Evolutionary conservation across 2,329 filamentous ascomycete species (phyloP).

Genomic region (Aspergillus pseudoviridinutans): DNA sequence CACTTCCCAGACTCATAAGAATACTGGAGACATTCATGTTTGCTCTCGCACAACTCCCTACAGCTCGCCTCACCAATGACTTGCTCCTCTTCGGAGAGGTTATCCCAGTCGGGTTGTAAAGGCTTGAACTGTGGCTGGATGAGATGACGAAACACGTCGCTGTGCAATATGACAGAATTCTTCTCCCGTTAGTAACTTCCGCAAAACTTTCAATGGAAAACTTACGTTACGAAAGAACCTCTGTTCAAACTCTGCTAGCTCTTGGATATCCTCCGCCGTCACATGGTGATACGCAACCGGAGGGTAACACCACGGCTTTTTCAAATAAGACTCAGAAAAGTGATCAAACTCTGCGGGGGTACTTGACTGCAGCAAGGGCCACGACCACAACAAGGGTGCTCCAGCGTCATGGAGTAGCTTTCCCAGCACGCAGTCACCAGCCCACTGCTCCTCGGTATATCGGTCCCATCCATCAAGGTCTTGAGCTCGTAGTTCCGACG

Average conservation of each 20-base stretch:
- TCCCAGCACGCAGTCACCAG: conserved; percentile 47
- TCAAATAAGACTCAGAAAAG: conserved; percentile 33
- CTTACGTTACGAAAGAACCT: conserved; percentile 55
- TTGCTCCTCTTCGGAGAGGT: conserved; percentile 10
- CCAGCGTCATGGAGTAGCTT: conserved; percentile 42
- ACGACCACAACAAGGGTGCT: conserved; percentile 41
- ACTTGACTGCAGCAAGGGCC: conserved; percentile 43
- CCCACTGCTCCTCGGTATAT: conserved; percentile 42
- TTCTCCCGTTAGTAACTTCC: conserved; percentile 3
- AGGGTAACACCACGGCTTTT: conserved; percentile 47
- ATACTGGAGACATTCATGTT: conserved; percentile 7
- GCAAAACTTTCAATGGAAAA: conserved; percentile 23
- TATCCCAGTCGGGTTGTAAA: conserved; percentile 22
- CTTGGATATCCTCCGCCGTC: conserved; percentile 35
- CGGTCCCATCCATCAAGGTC: conserved; percentile 41
- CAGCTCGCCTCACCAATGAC: conserved; percentile 1
- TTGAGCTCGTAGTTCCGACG: conserved; percentile 33
- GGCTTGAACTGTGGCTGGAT: conserved; percentile 11
- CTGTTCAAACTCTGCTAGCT: conserved; percentile 43
- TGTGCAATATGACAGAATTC: conserved; percentile 21
- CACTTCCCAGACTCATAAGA: conserved; percentile 1
- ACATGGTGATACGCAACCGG: conserved; percentile 49
- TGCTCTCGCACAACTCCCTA: background rate
- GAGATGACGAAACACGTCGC: conserved; percentile 24
- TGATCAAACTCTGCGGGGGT: conserved; percentile 38